Evolutionary conservation across 306 rosid species (phyloP), one percentile per base, ranked within the genome.

Genomic region (Cicer yamashitae): DNA sequence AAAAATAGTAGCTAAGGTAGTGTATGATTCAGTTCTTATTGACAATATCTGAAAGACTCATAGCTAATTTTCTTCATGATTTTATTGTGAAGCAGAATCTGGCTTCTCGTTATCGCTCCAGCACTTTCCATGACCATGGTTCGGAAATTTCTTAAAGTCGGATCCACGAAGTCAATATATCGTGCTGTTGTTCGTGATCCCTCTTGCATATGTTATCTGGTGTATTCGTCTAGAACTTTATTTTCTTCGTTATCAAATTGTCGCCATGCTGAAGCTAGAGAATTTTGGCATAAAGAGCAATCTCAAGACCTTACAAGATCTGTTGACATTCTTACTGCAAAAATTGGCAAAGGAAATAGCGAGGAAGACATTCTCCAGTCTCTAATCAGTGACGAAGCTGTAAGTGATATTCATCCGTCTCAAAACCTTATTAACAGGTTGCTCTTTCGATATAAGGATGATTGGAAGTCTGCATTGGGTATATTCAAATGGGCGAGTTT

Each of bases 401-500:
- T 89, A 70, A 54, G 77, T 62, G 72, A 66, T 53, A 70, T 91
- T 56, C 80, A 50, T 45, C 69, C 85, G 39, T 87, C 93, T 40
- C 73, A 79, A 59, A 41, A 67, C 30, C 87, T 91, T 30, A 78
- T 88, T 79, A 65, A 75, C 34, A 70, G 30, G 14, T 56, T 93
- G 82, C 89, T 94, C 13, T 44, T 8, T 46, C 91, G 91, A 6
- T 94, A 86, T 45, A 91, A 87, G 85, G 91, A 91, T 76, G 96
- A 94, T 79, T 94, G 97, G 97, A 91, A 83, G 63, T 83, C 96
- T 15, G 98, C 97, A 4, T 78, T 94, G 84, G 96, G 89, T 30
- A 82, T 90, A 43, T 94, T 91, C 75, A 87, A 74, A 87, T 94
- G 98, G 97, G 97, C 91, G 1, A 60, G 80, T 69, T 85, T 76